Percentiles rank a stretch among this genome's conserved stretches.
phyloP scores from a whole-genome alignment of 805 yeast genomes.

The Wickerhamiella sorbophila region DNA sequence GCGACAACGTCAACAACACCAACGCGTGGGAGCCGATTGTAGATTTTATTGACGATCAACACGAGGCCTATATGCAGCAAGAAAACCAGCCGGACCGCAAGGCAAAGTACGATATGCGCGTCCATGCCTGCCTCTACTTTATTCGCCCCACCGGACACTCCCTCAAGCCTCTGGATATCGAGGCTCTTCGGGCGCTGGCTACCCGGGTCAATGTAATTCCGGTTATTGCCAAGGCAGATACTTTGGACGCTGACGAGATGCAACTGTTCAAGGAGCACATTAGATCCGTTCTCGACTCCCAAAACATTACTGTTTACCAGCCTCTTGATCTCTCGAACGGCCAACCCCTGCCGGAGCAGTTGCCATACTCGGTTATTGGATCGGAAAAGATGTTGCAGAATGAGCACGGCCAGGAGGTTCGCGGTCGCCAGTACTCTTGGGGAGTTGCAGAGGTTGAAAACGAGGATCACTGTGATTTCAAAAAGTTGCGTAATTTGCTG shows the following conservation, averaged over 20 bases:
- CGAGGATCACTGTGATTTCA: conserved; percentile 62
- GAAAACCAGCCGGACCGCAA: conserved; percentile 58
- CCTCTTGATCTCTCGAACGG: conserved; percentile 27
- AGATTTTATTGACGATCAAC: conserved; percentile 77
- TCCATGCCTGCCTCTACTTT: conserved; percentile 79
- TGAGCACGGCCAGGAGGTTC: conserved; percentile 35
- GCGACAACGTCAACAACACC: conserved; percentile 74
- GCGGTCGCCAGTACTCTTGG: conserved; percentile 75
- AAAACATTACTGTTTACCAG: conserved; percentile 42
- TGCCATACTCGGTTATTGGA: conserved; percentile 64
- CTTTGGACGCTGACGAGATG: conserved; percentile 45
- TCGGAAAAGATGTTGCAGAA: conserved; percentile 38
- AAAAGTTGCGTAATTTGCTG: conserved; percentile 45
- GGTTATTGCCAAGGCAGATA: conserved; percentile 68
- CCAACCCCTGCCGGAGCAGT: conserved; percentile 24
- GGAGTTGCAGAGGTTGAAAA: conserved; percentile 78
- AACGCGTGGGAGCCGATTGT: conserved; percentile 77
- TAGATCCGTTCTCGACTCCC: conserved; percentile 35
- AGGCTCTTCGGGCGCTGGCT: conserved; percentile 55
- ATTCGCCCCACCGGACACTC: conserved; percentile 54
- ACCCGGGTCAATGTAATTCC: conserved; percentile 71
- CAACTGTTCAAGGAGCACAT: conserved; percentile 38
- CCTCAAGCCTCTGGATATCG: conserved; percentile 52
- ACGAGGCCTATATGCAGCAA: conserved; percentile 52
- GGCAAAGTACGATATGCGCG: conserved; percentile 44